phyloP scores from a whole-genome alignment of 73 alveolate species.

The Loxodes magnus region DNA sequence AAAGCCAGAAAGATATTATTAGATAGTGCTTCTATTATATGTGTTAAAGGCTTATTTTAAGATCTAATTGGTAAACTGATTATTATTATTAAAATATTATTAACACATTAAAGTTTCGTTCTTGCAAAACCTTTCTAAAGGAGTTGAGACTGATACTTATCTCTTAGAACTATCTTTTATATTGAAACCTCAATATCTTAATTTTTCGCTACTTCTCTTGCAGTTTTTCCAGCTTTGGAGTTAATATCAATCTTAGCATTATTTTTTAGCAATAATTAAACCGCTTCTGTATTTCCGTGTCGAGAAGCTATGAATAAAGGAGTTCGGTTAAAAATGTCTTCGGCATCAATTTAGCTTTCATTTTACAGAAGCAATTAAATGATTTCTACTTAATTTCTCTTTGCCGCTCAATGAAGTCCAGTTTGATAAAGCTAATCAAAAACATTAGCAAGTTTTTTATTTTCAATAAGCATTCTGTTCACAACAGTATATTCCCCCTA shows the following conservation, averaged over 20 bases:
- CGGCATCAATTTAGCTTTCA: background rate
- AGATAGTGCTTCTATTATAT: too few species aligned
- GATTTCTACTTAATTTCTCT: constrained; percentile 1
- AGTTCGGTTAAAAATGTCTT: background rate
- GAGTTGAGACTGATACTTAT: too few species aligned
- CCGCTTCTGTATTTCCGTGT: background rate
- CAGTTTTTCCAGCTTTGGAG: constrained; percentile 3
- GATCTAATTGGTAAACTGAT: too few species aligned
- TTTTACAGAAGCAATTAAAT: background rate
- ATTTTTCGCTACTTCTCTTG: too few species aligned
- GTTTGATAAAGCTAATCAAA: background rate
- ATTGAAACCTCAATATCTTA: too few species aligned
- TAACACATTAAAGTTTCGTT: too few species aligned
- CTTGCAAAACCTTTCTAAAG: too few species aligned
- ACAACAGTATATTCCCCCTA: background rate
- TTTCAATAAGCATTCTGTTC: background rate
- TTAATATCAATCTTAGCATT: background rate
- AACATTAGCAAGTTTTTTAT: background rate
- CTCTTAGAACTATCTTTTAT: too few species aligned
- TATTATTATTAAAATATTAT: too few species aligned
- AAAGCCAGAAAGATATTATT: too few species aligned
- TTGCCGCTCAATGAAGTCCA: constrained; percentile 15
- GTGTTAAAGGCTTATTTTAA: too few species aligned
- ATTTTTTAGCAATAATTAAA: background rate
- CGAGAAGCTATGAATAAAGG: background rate